Conservation (phyloP, 208 protist species). For the Leishmania amazonensis region DNA sequence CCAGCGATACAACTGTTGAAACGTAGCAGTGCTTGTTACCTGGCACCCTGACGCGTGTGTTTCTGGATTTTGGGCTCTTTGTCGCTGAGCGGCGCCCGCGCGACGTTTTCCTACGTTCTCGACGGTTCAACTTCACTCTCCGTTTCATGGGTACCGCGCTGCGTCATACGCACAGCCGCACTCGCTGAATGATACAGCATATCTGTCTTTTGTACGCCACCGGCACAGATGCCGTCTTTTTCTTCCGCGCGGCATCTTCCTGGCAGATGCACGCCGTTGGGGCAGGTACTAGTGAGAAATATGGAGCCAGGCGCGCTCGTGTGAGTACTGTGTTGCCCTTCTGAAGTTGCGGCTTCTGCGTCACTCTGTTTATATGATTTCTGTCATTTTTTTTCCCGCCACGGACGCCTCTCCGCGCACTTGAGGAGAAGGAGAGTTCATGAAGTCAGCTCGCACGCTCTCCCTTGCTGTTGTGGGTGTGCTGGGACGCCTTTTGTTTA, state of each 20-base stretch:
- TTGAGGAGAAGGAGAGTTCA: neutral
- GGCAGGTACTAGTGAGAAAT: neutral
- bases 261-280: neutral
- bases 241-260: neutral
- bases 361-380: neutral
- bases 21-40: neutral
- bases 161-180: neutral
- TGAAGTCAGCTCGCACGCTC: neutral
- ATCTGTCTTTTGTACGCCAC: neutral
- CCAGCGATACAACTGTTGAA: conserved; percentile 6
- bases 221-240: neutral
- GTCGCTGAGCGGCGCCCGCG: neutral
- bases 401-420: neutral
- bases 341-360: neutral
- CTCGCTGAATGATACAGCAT: neutral
- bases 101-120: neutral
- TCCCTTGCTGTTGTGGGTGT: neutral
- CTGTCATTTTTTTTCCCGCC: neutral
- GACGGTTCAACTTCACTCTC: neutral
- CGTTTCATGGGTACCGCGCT: neutral
- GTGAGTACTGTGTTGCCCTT: neutral
- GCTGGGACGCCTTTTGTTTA: neutral
- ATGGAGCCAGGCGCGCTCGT: neutral
- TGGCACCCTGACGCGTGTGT: no score
- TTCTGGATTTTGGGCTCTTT: neutral